These are phyloP conservation scores for Chenopodium formosanum DNA, from an alignment of 148 eudicot genomes.

Conservation along the genomic window DNA sequence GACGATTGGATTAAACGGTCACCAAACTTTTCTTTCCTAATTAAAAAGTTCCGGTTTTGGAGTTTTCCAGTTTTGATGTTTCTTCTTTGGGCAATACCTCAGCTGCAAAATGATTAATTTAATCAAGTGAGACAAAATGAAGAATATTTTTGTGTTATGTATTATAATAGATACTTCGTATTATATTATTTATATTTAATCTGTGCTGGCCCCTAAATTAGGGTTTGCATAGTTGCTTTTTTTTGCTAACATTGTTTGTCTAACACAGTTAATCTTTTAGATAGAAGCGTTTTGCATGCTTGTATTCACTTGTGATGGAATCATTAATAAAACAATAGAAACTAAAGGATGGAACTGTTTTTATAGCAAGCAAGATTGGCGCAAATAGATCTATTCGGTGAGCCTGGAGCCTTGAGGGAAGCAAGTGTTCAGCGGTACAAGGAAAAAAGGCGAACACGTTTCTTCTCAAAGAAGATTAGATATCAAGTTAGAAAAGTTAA, in stretches of 20 bases:
- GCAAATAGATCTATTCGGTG: constrained; percentile 76
- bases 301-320: neutral
- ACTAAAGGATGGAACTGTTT: neutral
- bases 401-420: constrained; percentile 69
- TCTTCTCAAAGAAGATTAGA: constrained; percentile 85
- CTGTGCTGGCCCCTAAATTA: constrained; percentile 15
- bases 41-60: constrained; percentile 9
- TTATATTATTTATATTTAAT: constrained; percentile 11
- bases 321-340: neutral
- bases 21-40: neutral
- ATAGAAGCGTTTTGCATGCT: neutral
- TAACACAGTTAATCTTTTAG: no score
- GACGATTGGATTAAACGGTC: constrained; percentile 7
- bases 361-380: constrained; percentile 64
- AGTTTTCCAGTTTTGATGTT: neutral
- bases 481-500: constrained; percentile 88
- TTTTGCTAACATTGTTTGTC: constrained; percentile 13
- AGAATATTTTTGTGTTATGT: constrained; percentile 11
- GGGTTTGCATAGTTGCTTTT: neutral
- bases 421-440: constrained; percentile 85
- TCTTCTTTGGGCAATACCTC: neutral
- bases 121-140: constrained; percentile 3
- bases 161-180: neutral
- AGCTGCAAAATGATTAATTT: constrained; percentile 6
- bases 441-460: constrained; percentile 79